Base-by-base conservation (phyloP, 345 rosid species). In the Corchorus capsularis region DNA sequence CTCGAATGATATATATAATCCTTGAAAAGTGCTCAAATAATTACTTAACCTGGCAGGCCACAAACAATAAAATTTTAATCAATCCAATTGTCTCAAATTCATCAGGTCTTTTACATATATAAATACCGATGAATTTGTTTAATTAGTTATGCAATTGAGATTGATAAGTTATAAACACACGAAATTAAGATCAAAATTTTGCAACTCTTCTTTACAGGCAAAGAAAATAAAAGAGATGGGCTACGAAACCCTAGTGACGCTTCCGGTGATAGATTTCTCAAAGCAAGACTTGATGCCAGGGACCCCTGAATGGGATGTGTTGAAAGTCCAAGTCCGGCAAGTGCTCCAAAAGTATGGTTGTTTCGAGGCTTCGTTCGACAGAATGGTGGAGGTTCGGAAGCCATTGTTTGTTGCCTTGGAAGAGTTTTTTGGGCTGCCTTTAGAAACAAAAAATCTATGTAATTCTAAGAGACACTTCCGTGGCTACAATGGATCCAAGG, bases 261-360 rank as follows among this genome's bases (percentile, higher is more conserved):
- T 89, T 70, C 89, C 92, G 0, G 49, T 79, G 8, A 83, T 91
- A 1, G 79, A 87, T 75, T 91, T 89, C 82, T 86, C 87, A 64
- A 59, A 71, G 55, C 37, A 75, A 19, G 72, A 56, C 66, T 60
- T 85, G 17, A 82, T 79, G 63, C 82, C 85, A 0, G 92, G 87
- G 72, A 75, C 78, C 0, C 77, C 52, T 1, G 86, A 85, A 67
- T 91, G 93, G 93, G 81, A 72, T 22, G 57, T 47, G 54, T 79
- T 81, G 72, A 81, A 74, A 78, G 68, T 68, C 72, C 68, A 77
- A 45, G 88, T 88, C 75, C 62, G 75, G 39, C 49, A 75, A 82
- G 88, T 91, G 32, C 79, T 89, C 6, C 88, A 86, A 77, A 83
- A 86, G 55, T 84, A 80, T 41, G 94, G 94, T 7, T 88, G 89